These are phyloP conservation scores for Saccharomyces jurei DNA, from an alignment of 805 yeast genomes.

Conservation along the genomic window DNA sequence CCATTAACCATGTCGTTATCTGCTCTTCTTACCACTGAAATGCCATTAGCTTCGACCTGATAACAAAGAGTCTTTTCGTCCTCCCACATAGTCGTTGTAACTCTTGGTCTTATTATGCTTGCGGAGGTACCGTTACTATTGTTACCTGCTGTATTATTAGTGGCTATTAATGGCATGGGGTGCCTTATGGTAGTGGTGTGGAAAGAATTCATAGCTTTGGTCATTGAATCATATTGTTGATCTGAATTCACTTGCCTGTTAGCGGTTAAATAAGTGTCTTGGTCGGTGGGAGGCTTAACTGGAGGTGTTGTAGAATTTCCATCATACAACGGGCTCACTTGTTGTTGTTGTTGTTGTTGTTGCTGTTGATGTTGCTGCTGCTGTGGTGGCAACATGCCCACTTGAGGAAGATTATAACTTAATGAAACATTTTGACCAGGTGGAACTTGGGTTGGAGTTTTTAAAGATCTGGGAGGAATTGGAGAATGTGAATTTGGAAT, in stretches of 20 bases:
- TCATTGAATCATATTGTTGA: not conserved
- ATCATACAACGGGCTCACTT: slow-evolving; percentile 1
- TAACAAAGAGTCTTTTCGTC: slow-evolving; percentile 79
- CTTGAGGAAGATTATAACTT: not conserved
- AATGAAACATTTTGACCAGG: not conserved
- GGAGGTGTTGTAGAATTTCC: not conserved
- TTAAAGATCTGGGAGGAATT: not conserved
- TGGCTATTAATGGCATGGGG: not conserved
- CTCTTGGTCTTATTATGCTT: slow-evolving; percentile 40
- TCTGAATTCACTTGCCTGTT: not conserved
- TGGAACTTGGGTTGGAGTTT: not conserved
- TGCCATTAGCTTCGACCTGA: slow-evolving; percentile 77
- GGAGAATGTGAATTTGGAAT: not conserved
- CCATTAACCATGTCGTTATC: slow-evolving; percentile 84
- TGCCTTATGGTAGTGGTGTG: not conserved
- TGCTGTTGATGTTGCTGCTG: slow-evolving; percentile 2
- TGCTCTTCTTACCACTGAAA: slow-evolving; percentile 73
- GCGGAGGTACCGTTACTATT: not conserved
- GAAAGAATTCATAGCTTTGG: not conserved
- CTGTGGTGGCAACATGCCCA: not conserved
- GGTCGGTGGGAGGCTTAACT: not conserved
- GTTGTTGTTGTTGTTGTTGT: slow-evolving; percentile 2
- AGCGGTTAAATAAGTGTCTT: not conserved
- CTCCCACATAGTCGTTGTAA: slow-evolving; percentile 86
- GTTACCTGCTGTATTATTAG: not conserved